Base-by-base conservation (phyloP, 2,329 filamentous ascomycete species). In the Raffaelea arxii region DNA sequence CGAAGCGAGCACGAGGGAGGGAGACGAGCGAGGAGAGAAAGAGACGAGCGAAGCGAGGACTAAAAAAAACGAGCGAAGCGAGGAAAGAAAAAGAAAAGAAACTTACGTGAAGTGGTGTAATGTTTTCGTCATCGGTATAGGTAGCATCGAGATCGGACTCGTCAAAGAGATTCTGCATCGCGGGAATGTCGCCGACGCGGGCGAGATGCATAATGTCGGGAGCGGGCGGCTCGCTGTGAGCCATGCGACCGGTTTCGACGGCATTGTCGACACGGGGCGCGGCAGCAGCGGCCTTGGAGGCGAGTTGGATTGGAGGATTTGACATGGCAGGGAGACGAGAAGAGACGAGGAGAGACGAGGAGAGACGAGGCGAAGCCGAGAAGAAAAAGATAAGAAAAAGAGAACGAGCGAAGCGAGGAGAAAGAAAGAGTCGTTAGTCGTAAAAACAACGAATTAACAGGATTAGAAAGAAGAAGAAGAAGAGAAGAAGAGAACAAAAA, bases 181-280 rank as follows among this genome's bases (percentile, higher is more conserved):
- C 84, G 7, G 75, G 71, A 50, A 96, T 78, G 61, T 98, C 89
- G 48, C 94, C 92, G 55, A 94, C 67, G 50, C 92, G 77, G 36
- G 92, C 89, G 62, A 96, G 70, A 69, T 96, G 91, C 91, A 98
- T 97, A 55, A 98, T 83, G 67, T 98, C 91, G 55, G 86, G 77
- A 58, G 61, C 55, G 5, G 61, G 55, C 53, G 67, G 65, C 10
- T 21, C 39, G 35, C 23, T 42, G 36, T 32, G 24, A 12, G 44
- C 14, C 25, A 79, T 59, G 54, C 62, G 36, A 38, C 69, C 73
- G 66, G 78, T 68, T 57, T 78, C 75, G 64, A 78, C 63, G 51
- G 74, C 73, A 58, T 66, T 71, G 58, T 72, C 78, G 51, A 80
- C 63, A 56, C 74, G 74, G 9, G 78, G 76, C 30, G 69, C 68